These are phyloP conservation scores for Tilletia horrida DNA, from an alignment of 1,284 basidiomycete species.

Conservation along the genomic window DNA sequence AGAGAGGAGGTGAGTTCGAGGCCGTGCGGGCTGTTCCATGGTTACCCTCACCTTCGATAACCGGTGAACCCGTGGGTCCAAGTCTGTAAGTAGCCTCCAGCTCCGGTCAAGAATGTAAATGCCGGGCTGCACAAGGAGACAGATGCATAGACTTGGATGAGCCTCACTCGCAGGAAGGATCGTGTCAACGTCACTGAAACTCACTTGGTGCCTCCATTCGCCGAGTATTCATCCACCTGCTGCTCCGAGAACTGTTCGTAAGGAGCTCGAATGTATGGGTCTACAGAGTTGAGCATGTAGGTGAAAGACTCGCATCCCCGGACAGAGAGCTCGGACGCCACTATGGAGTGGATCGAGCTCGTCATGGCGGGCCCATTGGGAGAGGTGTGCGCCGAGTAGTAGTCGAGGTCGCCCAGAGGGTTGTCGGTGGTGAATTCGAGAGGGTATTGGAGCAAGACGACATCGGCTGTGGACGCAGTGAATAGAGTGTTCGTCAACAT, in stretches of 20 bases:
- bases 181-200: too few species aligned
- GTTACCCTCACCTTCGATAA: conserved; percentile 31
- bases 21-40: too few species aligned
- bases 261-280: conserved; percentile 40
- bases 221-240: conserved; percentile 28
- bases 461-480: conserved; percentile 30
- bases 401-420: conserved; percentile 33
- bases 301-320: conserved; percentile 41
- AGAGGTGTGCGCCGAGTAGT: conserved; percentile 30
- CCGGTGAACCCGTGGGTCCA: conserved; percentile 46
- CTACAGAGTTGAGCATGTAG: conserved; percentile 31
- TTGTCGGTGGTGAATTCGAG: conserved; percentile 30
- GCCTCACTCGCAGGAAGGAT: too few species aligned
- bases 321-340: conserved; percentile 29
- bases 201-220: conserved; percentile 33
- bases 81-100: conserved; percentile 29
- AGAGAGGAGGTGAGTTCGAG: too few species aligned
- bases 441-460: conserved; percentile 43
- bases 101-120: conserved; percentile 45
- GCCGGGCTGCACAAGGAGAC: conserved; percentile 25
- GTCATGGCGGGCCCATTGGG: conserved; percentile 46
- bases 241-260: conserved; percentile 48
- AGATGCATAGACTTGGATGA: too few species aligned
- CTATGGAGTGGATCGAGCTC: conserved; percentile 36
- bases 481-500: neutral